Evolutionary conservation across 2,329 filamentous ascomycete species (phyloP), one percentile per base, ranked within the genome.

Genomic region (Pseudocercospora crystallina): DNA sequence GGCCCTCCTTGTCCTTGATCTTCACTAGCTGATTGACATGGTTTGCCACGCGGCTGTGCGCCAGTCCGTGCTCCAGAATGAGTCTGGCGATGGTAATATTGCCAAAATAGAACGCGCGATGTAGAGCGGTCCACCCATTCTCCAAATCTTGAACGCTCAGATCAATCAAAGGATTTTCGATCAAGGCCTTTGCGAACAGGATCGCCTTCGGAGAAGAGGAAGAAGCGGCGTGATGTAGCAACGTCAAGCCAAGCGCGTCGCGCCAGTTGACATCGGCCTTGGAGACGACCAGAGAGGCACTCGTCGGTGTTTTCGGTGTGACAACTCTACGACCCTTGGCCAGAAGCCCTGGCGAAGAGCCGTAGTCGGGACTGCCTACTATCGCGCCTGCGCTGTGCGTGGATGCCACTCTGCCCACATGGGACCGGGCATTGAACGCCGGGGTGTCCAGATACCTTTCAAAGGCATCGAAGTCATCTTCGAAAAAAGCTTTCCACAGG

Each of bases 401-500:
- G 64, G 63, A 65, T 68, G 58, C 58, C 59, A 65, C 61, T 62
- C 69, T 65, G 65, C 79, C 72, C 53, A 76, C 53, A 37, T 60
- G 68, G n/a, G 14, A 32, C 62, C 82, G 81, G 57, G 77, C 68
- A 67, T 76, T 80, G 70, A 78, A 80, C 68, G 80, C 78, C 73
- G 86, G 80, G 71, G 83, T 83, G 68, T 85, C 85, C 81, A 99
- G 42, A 81, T 69, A 95, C 82, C 77, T 86, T 87, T 76, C 88
- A 87, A 99, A 97, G 69, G 78, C 84, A 71, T 95, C 91, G 84
- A 96, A 87, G 84, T 99, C 90, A 81, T 96, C 89, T 84, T 96
- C 87, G 79, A 95, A 87, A 72, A 92, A 97, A 72, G 83, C 89
- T 81, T 90, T 91, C 92, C 92, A 96, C 73, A 99, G 84, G 82